These are phyloP conservation scores for Lipomyces starkeyi DNA, from an alignment of 805 yeast species.

Conservation along the genomic window DNA sequence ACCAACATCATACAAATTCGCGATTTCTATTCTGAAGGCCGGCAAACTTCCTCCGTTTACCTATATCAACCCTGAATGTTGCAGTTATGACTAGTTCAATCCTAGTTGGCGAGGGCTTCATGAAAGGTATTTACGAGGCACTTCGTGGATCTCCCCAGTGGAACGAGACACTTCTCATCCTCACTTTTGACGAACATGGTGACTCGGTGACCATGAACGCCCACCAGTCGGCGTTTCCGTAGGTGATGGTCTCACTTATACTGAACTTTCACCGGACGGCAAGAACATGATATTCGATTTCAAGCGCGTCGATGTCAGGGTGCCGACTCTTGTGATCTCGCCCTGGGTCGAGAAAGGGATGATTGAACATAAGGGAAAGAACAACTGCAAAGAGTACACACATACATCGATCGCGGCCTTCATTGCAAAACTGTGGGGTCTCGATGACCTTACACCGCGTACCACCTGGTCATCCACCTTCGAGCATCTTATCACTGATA, in stretches of 20 bases:
- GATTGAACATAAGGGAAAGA: conserved; percentile 6
- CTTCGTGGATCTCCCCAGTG: conserved; percentile 17
- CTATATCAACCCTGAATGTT: conserved; percentile 15
- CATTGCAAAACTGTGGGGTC: conserved; percentile 8
- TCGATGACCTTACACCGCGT: conserved; percentile 4
- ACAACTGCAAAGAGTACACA: conserved; percentile 6
- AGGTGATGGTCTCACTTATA: conserved; percentile 5
- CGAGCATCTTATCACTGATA: conserved; percentile 11
- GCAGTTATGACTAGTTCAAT: conserved; percentile 8
- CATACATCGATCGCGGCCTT: conserved; percentile 13
- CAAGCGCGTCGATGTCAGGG: conserved; percentile 16
- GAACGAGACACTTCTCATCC: conserved; percentile 11
- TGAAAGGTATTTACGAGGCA: conserved; percentile 13
- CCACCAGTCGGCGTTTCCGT: conserved; percentile 13
- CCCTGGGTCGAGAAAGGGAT: conserved; percentile 10
- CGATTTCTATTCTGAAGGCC: conserved; percentile 4
- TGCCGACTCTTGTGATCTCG: no score
- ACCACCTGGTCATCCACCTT: conserved; percentile 13
- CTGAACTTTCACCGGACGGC: conserved; percentile 14
- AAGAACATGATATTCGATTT: conserved; percentile 6
- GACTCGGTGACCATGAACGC: conserved; percentile 15
- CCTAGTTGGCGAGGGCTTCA: conserved; percentile 16
- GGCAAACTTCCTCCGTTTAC: conserved; percentile 15
- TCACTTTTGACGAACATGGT: conserved; percentile 16
- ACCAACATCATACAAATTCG: not conserved